A percentile compares a stretch with the other conserved stretches of the same genome.
phyloP scores from a whole-genome alignment of 202 grass and related monocot genomes.

The Zizania palustris region DNA sequence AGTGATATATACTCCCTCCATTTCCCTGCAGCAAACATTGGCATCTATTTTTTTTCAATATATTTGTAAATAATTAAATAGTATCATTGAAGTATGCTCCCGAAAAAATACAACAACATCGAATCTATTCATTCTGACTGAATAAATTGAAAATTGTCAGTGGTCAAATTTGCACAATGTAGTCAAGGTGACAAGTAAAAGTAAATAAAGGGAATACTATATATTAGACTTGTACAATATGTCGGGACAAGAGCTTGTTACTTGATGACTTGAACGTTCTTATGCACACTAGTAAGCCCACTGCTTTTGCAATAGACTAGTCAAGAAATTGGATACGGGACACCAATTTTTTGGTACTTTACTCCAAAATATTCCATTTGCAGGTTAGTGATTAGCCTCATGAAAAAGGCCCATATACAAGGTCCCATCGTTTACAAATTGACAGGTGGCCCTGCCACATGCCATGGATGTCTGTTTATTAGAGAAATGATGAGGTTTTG shows the following conservation, averaged over 20 bases:
- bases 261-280: conserved; percentile 20
- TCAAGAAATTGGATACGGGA: background rate
- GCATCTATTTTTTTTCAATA: background rate
- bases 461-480: conserved; percentile 9
- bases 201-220: background rate
- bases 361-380: conserved; percentile 31
- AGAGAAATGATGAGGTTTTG: conserved; percentile 1
- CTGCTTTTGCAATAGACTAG: conserved; percentile 16
- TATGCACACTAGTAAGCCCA: background rate
- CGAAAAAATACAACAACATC: background rate
- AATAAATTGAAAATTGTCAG: background rate
- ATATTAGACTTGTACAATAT: conserved; percentile 15
- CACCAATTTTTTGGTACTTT: conserved; percentile 12
- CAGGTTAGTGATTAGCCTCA: background rate
- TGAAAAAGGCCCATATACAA: background rate
- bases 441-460: background rate
- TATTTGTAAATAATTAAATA: background rate
- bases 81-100: background rate
- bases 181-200: background rate
- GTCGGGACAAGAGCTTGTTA: conserved; percentile 1
- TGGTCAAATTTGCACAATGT: background rate
- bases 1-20: background rate
- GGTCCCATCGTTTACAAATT: background rate
- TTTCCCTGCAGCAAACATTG: background rate
- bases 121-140: background rate